Percentiles rank a stretch among this genome's conserved stretches.
Conservation (phyloP, 768 basidiomycete species). For the Roridomyces roridus region DNA sequence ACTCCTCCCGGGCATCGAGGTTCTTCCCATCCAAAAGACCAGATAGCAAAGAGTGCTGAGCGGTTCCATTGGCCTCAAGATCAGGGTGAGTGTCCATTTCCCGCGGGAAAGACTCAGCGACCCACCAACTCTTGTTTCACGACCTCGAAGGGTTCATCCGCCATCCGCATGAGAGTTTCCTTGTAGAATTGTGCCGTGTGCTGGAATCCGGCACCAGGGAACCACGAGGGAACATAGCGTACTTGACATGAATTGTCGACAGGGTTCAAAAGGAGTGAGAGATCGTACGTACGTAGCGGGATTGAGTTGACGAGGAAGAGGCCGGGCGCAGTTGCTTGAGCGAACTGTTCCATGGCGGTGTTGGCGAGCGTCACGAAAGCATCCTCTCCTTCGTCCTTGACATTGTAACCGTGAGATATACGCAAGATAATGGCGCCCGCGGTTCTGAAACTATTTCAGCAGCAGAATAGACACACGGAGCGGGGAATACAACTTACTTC, state of each 20-base stretch:
- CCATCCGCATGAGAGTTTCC: conserved; percentile 46
- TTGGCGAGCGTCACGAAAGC: conserved; percentile 46
- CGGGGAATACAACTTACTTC: conserved; percentile 35
- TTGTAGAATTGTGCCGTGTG: conserved; percentile 51
- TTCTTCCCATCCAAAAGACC: conserved; percentile 35
- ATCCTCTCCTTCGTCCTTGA: conserved; percentile 41
- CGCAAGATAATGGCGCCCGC: conserved; percentile 50
- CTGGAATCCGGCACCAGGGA: conserved; percentile 65
- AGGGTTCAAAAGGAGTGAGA: not conserved
- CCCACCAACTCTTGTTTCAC: conserved; percentile 53
- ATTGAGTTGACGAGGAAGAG: conserved; percentile 55
- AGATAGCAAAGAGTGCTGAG: conserved; percentile 42
- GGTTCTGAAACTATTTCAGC: conserved; percentile 34
- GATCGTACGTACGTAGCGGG: conserved; percentile 44
- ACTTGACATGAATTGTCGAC: conserved; percentile 39
- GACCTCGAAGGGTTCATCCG: conserved; percentile 48
- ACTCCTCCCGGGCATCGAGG: conserved; percentile 37
- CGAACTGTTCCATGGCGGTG: conserved; percentile 43
- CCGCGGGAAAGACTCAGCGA: not conserved
- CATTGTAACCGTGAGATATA: conserved; percentile 50
- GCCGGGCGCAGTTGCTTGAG: conserved; percentile 45
- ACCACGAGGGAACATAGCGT: conserved; percentile 57
- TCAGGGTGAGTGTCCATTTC: not conserved
- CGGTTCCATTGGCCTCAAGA: conserved; percentile 37
- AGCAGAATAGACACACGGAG: not conserved